These are phyloP conservation scores for Umbelopsis isabellina DNA, from an alignment of 192 early-diverging fungal species.

Conservation along the genomic window DNA sequence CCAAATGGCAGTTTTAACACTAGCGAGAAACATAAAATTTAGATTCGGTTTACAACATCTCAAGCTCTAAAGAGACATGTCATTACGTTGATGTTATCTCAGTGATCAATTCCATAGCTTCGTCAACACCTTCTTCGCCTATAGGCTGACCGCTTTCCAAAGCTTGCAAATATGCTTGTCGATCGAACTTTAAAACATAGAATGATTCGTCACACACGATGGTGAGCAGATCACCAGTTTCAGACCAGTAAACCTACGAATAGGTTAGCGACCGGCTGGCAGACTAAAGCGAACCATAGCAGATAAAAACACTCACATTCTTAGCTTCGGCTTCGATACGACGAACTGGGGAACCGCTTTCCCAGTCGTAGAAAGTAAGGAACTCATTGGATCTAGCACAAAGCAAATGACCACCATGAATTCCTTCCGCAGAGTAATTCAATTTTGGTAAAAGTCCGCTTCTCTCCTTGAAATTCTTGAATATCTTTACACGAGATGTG, in stretches of 20 bases:
- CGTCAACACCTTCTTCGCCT: constrained; percentile 94
- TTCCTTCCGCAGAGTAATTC: constrained; percentile 88
- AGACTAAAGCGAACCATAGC: background rate
- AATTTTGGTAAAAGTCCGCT: constrained; percentile 64
- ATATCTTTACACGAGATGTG: constrained; percentile 83
- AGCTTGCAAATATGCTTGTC: constrained; percentile 79
- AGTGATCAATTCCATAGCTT: constrained; percentile 92
- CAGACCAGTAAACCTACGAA: constrained; percentile 89
- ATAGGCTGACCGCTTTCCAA: constrained; percentile 68
- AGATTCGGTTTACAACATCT: background rate
- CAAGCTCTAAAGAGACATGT: background rate
- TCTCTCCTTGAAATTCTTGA: constrained; percentile 96
- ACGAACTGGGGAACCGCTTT: constrained; percentile 86
- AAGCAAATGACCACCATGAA: constrained; percentile 92
- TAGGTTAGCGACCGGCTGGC: background rate
- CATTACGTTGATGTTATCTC: constrained; percentile 83
- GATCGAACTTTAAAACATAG: constrained; percentile 93
- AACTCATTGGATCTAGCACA: constrained; percentile 84
- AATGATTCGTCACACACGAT: constrained; percentile 94
- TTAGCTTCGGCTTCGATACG: constrained; percentile 92
- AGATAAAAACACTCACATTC: constrained; percentile 48
- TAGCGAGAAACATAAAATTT: constrained; percentile 36
- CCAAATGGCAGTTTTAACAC: constrained; percentile 94
- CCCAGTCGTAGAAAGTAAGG: constrained; percentile 98
- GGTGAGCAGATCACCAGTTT: constrained; percentile 87